Conservation (phyloP, 2,329 filamentous ascomycete genomes). For the Hypoxylon rubiginosum region DNA sequence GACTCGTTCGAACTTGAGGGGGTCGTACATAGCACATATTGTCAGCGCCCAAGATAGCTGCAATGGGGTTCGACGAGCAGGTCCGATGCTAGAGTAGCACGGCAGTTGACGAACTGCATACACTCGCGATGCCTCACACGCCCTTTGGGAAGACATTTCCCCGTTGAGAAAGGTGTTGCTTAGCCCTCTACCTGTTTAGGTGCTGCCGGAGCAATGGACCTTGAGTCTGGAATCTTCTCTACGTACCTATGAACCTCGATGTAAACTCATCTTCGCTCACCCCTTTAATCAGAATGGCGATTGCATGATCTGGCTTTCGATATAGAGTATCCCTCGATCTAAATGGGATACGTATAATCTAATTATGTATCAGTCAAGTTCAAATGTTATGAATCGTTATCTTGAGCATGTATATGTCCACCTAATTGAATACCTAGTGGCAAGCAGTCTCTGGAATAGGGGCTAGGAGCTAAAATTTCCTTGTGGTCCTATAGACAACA, state of each 20-base stretch:
- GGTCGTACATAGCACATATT: conserved; percentile 1
- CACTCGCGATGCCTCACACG: neutral
- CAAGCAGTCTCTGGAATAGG: too few species aligned
- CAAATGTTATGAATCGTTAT: too few species aligned
- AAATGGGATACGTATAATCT: neutral
- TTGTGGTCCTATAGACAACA: too few species aligned
- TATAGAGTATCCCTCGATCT: neutral
- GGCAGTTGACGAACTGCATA: conserved; percentile 9
- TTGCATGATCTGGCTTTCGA: too few species aligned
- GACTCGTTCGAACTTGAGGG: conserved; percentile 8
- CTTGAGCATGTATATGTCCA: too few species aligned
- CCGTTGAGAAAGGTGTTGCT: neutral
- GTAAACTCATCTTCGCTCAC: neutral
- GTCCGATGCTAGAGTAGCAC: conserved; percentile 18
- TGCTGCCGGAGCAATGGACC: neutral
- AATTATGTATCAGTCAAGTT: neutral
- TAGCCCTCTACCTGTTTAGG: neutral
- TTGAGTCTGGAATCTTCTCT: neutral
- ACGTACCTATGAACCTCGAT: neutral
- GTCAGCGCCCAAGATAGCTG: neutral
- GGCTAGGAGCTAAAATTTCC: too few species aligned
- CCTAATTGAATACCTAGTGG: too few species aligned
- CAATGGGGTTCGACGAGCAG: neutral
- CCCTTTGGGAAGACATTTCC: neutral
- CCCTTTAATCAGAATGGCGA: neutral